Evolutionary conservation across 2,329 filamentous ascomycete genomes (phyloP).

Genomic region (Ophiostoma piceae): DNA sequence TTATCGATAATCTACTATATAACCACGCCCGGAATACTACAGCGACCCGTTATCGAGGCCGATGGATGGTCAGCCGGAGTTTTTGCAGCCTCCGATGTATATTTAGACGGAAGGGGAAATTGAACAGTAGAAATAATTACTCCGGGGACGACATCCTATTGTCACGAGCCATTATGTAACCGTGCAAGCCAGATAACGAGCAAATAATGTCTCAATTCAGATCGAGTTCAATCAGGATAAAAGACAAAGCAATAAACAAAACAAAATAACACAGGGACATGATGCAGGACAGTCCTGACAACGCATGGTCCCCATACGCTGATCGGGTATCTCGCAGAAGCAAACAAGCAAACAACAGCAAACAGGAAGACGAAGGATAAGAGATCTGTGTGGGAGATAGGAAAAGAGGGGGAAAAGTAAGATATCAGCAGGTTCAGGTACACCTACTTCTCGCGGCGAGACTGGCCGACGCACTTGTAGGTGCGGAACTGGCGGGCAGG

Average conservation of each 20-base stretch:
- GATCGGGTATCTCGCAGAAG: conserved; percentile 18
- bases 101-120: neutral
- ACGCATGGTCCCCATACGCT: conserved; percentile 24
- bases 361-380: neutral
- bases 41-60: neutral
- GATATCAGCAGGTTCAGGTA: neutral
- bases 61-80: neutral
- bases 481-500: conserved; percentile 40
- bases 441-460: neutral
- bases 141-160: too few species aligned
- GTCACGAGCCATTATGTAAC: neutral
- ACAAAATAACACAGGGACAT: conserved; percentile 12
- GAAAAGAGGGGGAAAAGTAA: neutral
- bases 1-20: neutral
- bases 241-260: neutral
- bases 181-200: neutral
- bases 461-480: conserved; percentile 33
- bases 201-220: neutral
- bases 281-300: conserved; percentile 18
- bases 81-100: neutral
- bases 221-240: neutral
- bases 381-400: neutral
- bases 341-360: conserved; percentile 2
- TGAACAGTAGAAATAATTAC: neutral
- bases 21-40: neutral